phyloP scores from a whole-genome alignment of 176 grass and related monocot genomes.

The Avena eriantha region DNA sequence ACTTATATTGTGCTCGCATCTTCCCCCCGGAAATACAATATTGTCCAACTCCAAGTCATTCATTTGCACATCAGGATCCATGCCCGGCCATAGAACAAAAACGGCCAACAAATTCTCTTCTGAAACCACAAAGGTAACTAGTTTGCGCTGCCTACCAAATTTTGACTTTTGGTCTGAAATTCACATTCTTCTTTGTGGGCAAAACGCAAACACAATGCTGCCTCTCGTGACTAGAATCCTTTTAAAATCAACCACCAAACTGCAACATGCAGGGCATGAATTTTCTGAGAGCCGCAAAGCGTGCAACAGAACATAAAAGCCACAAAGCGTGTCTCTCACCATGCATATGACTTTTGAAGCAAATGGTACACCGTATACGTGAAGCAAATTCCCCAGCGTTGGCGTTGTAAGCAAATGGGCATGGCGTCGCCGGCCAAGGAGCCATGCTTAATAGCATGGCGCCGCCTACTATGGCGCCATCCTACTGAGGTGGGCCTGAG shows the following conservation, averaged over 20 bases:
- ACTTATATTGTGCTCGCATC: not conserved
- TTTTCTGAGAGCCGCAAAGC: not conserved
- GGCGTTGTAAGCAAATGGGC: too few relatives aligned
- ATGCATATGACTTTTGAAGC: too few relatives aligned
- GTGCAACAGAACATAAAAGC: not conserved
- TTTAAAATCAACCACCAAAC: not conserved
- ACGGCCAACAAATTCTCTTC: slow-evolving; percentile 3
- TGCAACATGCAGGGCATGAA: not conserved
- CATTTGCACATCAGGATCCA: slow-evolving; percentile 40
- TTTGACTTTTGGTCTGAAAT: not conserved
- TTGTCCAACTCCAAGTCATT: slow-evolving; percentile 34
- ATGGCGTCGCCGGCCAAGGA: too few relatives aligned
- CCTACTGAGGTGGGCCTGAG: too few relatives aligned
- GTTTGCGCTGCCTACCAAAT: not conserved
- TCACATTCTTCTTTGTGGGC: not conserved
- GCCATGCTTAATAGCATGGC: too few relatives aligned
- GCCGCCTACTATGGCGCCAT: too few relatives aligned
- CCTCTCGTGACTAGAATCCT: not conserved
- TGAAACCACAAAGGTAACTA: slow-evolving; percentile 2
- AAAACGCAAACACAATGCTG: not conserved
- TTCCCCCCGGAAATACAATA: slow-evolving; percentile 37
- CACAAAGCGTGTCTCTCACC: too few relatives aligned
- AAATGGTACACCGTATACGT: too few relatives aligned
- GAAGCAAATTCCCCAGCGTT: too few relatives aligned
- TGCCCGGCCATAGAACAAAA: slow-evolving; percentile 18